Evolutionary conservation across 2,329 filamentous ascomycete species (phyloP).

Genomic region (Penicillium sp.): DNA sequence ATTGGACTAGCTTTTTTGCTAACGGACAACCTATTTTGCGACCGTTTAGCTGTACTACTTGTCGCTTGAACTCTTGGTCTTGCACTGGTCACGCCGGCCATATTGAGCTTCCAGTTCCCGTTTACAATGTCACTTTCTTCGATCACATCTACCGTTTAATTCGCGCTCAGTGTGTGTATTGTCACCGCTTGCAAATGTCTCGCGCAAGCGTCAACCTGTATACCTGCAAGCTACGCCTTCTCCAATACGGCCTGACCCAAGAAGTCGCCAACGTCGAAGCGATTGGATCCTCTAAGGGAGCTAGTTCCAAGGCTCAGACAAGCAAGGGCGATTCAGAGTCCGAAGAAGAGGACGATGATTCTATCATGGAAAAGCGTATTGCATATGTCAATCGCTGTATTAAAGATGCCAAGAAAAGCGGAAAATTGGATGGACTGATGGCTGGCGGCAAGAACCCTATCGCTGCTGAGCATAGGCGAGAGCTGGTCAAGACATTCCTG

Average conservation of each 20-base stretch:
- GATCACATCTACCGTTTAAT: slow-evolving; percentile 86
- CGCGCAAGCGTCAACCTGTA: slow-evolving; percentile 77
- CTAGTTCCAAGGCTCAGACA: slow-evolving; percentile 47
- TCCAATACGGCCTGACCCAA: slow-evolving; percentile 80
- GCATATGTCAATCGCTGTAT: slow-evolving; percentile 76
- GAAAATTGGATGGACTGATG: slow-evolving; percentile 46
- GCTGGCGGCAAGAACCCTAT: slow-evolving; percentile 77
- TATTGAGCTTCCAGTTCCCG: slow-evolving; percentile 88
- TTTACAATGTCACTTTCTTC: slow-evolving; percentile 97
- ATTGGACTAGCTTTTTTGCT: background rate
- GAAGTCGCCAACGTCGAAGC: slow-evolving; percentile 66
- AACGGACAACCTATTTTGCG: slow-evolving; percentile 21
- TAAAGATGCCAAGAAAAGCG: slow-evolving; percentile 59
- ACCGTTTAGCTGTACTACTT: slow-evolving; percentile 78
- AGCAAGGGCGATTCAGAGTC: slow-evolving; percentile 65
- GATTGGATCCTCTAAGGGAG: slow-evolving; percentile 49
- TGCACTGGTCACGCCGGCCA: slow-evolving; percentile 95
- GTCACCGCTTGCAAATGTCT: slow-evolving; percentile 81
- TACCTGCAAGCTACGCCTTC: slow-evolving; percentile 79
- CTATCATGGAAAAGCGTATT: slow-evolving; percentile 61
- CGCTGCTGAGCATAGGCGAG: slow-evolving; percentile 74
- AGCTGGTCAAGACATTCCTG: slow-evolving; percentile 80
- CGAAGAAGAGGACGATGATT: slow-evolving; percentile 60
- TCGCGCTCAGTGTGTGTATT: slow-evolving; percentile 87
- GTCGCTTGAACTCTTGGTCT: slow-evolving; percentile 76